Evolutionary conservation across 2,329 filamentous ascomycete species (phyloP).

Genomic region (Periconia digitata): DNA sequence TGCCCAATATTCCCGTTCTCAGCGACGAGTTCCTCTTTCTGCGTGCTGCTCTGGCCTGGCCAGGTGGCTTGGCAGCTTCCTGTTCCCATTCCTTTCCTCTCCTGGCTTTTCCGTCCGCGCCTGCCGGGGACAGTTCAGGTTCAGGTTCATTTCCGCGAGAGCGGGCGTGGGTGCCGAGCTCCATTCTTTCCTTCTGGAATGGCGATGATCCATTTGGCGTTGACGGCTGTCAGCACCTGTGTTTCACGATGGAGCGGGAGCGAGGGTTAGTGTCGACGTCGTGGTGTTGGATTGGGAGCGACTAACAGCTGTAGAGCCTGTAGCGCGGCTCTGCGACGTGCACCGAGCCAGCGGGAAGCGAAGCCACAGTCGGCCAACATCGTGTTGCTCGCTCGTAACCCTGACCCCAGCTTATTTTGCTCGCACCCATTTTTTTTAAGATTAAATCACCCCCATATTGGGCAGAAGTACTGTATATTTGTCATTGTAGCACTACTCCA

Average conservation of each 20-base stretch:
- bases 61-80: conserved; percentile 1
- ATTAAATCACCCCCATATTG: too few relatives aligned
- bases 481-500: not conserved
- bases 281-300: conserved; percentile 10
- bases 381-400: too few relatives aligned
- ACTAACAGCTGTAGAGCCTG: conserved; percentile 3
- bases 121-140: not conserved
- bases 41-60: conserved; percentile 46
- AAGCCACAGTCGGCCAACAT: not conserved
- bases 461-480: too few relatives aligned
- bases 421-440: too few relatives aligned
- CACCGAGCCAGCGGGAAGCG: not conserved
- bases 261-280: not conserved
- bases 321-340: not conserved
- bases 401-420: conserved; percentile 8
- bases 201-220: conserved; percentile 1
- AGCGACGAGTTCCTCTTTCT: conserved; percentile 80
- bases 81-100: conserved; percentile 8
- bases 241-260: not conserved
- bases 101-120: not conserved
- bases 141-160: conserved; percentile 5
- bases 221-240: not conserved
- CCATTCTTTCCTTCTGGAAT: not conserved
- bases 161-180: not conserved
- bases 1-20: conserved; percentile 81